These are phyloP conservation scores for Nakazawaea siamensis DNA, from an alignment of 805 yeast genomes.

Conservation along the genomic window DNA sequence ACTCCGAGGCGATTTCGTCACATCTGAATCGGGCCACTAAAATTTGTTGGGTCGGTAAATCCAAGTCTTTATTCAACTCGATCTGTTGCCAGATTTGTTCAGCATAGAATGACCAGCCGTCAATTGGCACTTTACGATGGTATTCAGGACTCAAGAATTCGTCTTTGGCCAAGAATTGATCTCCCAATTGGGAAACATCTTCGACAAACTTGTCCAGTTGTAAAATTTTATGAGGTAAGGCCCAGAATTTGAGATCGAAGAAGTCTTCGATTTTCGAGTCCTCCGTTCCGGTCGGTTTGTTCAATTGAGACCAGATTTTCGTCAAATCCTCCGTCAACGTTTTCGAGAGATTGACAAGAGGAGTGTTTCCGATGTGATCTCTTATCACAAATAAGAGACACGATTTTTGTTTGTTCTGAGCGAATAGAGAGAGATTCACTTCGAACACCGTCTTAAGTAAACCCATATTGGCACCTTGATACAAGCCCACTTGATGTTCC, in stretches of 20 bases:
- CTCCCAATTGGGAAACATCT: conserved; percentile 59
- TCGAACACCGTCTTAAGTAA: conserved; percentile 92
- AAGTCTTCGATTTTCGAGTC: conserved; percentile 58
- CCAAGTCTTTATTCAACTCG: conserved; percentile 86
- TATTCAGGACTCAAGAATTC: conserved; percentile 58
- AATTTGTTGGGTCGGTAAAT: conserved; percentile 93
- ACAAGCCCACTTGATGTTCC: conserved; percentile 95
- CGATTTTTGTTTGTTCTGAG: conserved; percentile 48
- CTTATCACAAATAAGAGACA: conserved; percentile 80
- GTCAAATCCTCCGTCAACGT: conserved; percentile 66
- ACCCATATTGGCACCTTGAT: conserved; percentile 98
- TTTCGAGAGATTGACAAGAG: conserved; percentile 58
- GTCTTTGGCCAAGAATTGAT: conserved; percentile 35
- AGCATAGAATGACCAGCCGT: conserved; percentile 93
- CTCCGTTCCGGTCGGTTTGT: conserved; percentile 61
- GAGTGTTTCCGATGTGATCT: conserved; percentile 86
- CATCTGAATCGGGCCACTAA: conserved; percentile 92
- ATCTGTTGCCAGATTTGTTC: conserved; percentile 92
- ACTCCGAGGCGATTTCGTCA: conserved; percentile 68
- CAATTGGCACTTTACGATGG: conserved; percentile 83
- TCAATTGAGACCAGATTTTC: conserved; percentile 70
- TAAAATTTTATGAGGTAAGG: conserved; percentile 78
- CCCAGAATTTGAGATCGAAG: conserved; percentile 76
- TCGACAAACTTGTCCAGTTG: conserved; percentile 62
- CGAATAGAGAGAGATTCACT: conserved; percentile 83